Evolutionary conservation across 2,329 filamentous ascomycete species (phyloP), one percentile per base, ranked within the genome.

Genomic region (Rhynchosporium secalis): DNA sequence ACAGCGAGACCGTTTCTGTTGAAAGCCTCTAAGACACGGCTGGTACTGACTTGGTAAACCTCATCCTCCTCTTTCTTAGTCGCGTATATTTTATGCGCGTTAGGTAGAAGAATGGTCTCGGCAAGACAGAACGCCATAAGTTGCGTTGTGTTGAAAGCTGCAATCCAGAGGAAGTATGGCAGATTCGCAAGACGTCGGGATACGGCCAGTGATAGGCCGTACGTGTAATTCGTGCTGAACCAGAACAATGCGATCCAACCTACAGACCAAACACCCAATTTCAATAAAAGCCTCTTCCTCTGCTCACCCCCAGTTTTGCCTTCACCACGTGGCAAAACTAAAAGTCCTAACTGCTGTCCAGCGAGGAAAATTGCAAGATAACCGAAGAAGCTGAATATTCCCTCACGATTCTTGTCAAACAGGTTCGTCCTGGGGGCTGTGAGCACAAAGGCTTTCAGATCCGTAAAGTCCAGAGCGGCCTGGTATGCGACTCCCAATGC

Each of bases 311-410:
- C 74, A 67, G 77, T 73, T 64, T 77, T 69, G 70, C 76, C 78
- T 63, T 76, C 71, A 72, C 75, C 78, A 63, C 86, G 75, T 3
- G 91, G 91, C 43, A 98, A 84, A 62, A 95, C 84, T 65, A 88
- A 85, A 76, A 93, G 87, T 56, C 95, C 95, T 20, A 88, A 85
- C 46, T 90, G 89, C 73, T 96, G 92, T 3, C 95, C 95, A 0
- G 91, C 87, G 45, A 99, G 85, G 76, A 97, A 99, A 63, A 99
- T 97, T 52, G 94, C 90, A 51, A 99, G 83, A 73, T 99, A 99
- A 4, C 95, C 95, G 56, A 91, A 77, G 75, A 98, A 96, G 59
- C 92, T 96, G 75, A 94, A 96, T n/a, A 99, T 82, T 0, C 95
- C 95, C 75, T 99, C 95, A 31, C 94, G 85, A 73, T 99, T 99